Evolutionary conservation across 805 yeast species (phyloP).

Genomic region (Saccharomycopsis babjevae): DNA sequence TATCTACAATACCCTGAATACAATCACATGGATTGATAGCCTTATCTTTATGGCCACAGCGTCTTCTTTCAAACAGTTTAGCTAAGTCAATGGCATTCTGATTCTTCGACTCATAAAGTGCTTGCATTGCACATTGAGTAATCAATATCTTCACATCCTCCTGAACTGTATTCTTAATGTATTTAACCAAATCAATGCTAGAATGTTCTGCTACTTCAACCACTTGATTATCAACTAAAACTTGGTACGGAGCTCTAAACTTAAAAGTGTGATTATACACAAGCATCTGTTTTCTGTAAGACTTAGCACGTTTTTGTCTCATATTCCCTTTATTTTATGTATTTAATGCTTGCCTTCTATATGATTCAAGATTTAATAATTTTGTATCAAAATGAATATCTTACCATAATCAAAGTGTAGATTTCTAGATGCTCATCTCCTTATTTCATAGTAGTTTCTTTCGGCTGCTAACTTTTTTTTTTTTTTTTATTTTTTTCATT

Average conservation of each 20-base stretch:
- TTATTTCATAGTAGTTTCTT: no score
- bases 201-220: slow-evolving; percentile 55
- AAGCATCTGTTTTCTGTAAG: slow-evolving; percentile 87
- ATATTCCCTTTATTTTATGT: slow-evolving; percentile 30
- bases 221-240: slow-evolving; percentile 73
- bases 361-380: neutral
- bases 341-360: neutral
- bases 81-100: slow-evolving; percentile 75
- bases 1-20: slow-evolving; percentile 54
- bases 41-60: slow-evolving; percentile 75
- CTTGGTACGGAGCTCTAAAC: slow-evolving; percentile 90
- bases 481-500: no score
- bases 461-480: no score
- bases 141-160: slow-evolving; percentile 77
- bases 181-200: slow-evolving; percentile 72
- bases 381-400: neutral
- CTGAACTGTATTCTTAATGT: slow-evolving; percentile 71
- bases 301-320: slow-evolving; percentile 95
- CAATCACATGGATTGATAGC: slow-evolving; percentile 66
- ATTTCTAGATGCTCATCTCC: no score
- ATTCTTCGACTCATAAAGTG: slow-evolving; percentile 59
- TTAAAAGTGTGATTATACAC: slow-evolving; percentile 78
- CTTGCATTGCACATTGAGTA: slow-evolving; percentile 91
- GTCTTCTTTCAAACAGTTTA: slow-evolving; percentile 77
- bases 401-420: no score